Conservation (phyloP, 1,284 basidiomycete genomes). For the Irpex rosettiformis region DNA sequence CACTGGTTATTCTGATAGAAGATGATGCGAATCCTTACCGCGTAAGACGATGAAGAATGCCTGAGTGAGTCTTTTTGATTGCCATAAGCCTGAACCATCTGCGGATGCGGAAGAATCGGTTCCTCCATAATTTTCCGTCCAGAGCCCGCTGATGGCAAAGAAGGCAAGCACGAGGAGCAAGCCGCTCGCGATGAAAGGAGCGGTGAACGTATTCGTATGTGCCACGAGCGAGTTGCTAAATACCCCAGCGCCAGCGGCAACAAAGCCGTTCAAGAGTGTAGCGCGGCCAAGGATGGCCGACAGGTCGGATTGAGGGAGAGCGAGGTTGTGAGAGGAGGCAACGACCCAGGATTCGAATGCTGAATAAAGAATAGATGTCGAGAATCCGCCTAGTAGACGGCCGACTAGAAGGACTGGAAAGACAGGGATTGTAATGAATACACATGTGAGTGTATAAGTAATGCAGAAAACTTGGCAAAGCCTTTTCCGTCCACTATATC, state of each 20-base stretch:
- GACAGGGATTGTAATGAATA: constrained; percentile 50
- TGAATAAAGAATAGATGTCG: constrained; percentile 72
- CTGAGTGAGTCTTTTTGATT: constrained; percentile 48
- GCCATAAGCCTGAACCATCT: constrained; percentile 34
- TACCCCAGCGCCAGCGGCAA: constrained; percentile 64
- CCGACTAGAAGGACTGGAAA: constrained; percentile 59
- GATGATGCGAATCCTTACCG: too few relatives aligned
- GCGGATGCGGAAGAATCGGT: constrained; percentile 29
- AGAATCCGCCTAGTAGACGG: constrained; percentile 62
- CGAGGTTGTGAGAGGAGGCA: constrained; percentile 48
- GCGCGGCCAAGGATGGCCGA: constrained; percentile 71
- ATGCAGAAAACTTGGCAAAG: constrained; percentile 67
- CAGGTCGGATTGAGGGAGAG: constrained; percentile 53
- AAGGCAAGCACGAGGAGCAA: constrained; percentile 49
- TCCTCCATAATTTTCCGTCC: constrained; percentile 68
- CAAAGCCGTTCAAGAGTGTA: constrained; percentile 67
- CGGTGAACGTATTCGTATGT: constrained; percentile 43
- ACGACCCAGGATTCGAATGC: constrained; percentile 76
- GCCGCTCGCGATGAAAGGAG: constrained; percentile 66
- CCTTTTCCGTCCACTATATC: constrained; percentile 56
- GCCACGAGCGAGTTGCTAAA: constrained; percentile 59
- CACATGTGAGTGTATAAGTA: constrained; percentile 56
- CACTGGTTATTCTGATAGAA: too few relatives aligned
- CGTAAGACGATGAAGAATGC: constrained; percentile 57
- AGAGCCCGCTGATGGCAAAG: constrained; percentile 52